These are phyloP conservation scores for Tilletia indica DNA, from an alignment of 1,284 basidiomycete genomes.

Conservation along the genomic window DNA sequence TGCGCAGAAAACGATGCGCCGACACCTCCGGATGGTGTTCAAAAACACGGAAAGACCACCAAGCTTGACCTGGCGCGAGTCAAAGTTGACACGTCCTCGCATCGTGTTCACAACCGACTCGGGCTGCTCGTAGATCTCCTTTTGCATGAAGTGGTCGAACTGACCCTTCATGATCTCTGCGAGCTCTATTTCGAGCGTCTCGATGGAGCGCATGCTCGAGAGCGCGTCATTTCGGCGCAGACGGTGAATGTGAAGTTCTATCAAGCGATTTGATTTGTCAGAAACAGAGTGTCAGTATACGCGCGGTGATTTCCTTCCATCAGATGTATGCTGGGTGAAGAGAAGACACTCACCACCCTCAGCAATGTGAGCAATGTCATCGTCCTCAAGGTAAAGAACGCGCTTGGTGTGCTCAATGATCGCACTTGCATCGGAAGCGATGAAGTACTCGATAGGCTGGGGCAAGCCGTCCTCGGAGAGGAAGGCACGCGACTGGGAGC, in stretches of 20 bases:
- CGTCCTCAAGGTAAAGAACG: constrained; percentile 97
- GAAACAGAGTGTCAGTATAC: constrained; percentile 16
- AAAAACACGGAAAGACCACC: constrained; percentile 94
- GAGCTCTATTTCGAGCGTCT: constrained; percentile 97
- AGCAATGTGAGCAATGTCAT: constrained; percentile 96
- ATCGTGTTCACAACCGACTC: constrained; percentile 99
- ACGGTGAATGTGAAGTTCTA: constrained; percentile 95
- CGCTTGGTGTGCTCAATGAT: constrained; percentile 99
- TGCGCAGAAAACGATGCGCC: constrained; percentile 93
- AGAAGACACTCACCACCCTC: constrained; percentile 64
- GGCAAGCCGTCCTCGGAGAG: constrained; percentile 97
- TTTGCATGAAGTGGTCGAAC: constrained; percentile 99
- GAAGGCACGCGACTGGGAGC: constrained; percentile 95
- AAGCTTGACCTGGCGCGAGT: constrained; percentile 83
- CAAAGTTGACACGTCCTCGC: constrained; percentile 99
- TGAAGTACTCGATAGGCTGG: constrained; percentile 99
- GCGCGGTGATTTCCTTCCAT: constrained; percentile 14
- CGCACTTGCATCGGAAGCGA: constrained; percentile 94
- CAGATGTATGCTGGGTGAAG: neutral
- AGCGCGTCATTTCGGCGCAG: constrained; percentile 79
- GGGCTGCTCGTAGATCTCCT: constrained; percentile 99
- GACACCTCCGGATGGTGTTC: constrained; percentile 88
- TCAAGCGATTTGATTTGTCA: too few relatives aligned
- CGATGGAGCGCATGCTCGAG: constrained; percentile 86
- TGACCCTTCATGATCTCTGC: constrained; percentile 99